Evolutionary conservation across 768 basidiomycete genomes (phyloP).

Genomic region (Kwoniella europaea): DNA sequence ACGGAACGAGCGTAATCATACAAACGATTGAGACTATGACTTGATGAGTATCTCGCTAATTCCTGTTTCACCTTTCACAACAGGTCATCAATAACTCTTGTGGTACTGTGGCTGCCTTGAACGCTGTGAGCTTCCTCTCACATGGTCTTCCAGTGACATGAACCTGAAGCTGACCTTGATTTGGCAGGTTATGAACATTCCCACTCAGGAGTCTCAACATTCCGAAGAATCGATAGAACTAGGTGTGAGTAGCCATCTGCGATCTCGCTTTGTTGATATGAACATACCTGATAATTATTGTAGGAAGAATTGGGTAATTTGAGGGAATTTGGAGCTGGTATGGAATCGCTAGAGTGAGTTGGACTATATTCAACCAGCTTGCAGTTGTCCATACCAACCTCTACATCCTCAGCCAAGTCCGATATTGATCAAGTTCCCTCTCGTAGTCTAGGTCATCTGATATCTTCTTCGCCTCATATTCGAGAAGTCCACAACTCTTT

Average conservation of each 20-base stretch:
- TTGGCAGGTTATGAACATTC: slow-evolving; percentile 55
- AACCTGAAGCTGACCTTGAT: background rate
- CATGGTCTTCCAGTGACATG: background rate
- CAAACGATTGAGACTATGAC: no score
- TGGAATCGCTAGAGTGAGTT: slow-evolving; percentile 71
- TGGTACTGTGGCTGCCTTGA: slow-evolving; percentile 91
- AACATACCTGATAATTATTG: slow-evolving; percentile 50
- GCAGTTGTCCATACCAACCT: background rate
- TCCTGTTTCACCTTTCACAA: background rate
- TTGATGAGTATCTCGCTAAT: background rate
- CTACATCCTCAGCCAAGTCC: background rate
- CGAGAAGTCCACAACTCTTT: slow-evolving; percentile 82
- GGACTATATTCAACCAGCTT: background rate
- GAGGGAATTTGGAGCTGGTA: slow-evolving; percentile 75
- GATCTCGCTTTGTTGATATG: no score
- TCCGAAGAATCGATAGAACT: slow-evolving; percentile 44
- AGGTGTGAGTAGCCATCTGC: slow-evolving; percentile 45
- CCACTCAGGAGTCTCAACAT: slow-evolving; percentile 26
- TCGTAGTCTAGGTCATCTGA: slow-evolving; percentile 54
- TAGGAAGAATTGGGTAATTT: slow-evolving; percentile 72
- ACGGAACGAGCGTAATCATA: no score
- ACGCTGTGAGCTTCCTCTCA: slow-evolving; percentile 65
- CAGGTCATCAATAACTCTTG: slow-evolving; percentile 94
- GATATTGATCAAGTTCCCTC: background rate
- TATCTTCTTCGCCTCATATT: slow-evolving; percentile 58